Evolutionary conservation across 345 rosid species (phyloP).

Genomic region (Viola odorata): DNA sequence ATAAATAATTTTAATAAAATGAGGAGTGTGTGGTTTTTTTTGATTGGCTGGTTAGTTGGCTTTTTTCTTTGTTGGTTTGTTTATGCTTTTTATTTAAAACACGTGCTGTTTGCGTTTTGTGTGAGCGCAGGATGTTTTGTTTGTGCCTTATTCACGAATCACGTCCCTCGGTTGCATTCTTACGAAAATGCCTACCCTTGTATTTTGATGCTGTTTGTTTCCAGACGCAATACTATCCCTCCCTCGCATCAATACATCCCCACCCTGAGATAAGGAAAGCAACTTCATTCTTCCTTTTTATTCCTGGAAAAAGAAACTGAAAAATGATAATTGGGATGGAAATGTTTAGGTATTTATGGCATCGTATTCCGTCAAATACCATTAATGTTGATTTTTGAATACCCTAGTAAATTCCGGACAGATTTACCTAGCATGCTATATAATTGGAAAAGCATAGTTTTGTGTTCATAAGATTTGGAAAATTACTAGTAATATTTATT

Average conservation of each 20-base stretch:
- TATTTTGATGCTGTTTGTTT: background rate
- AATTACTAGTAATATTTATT: too few relatives aligned
- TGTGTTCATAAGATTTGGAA: too few relatives aligned
- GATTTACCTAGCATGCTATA: too few relatives aligned
- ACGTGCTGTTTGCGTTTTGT: conserved; percentile 32
- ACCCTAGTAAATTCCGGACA: too few relatives aligned
- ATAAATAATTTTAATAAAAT: too few relatives aligned
- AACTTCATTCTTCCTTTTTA: too few relatives aligned
- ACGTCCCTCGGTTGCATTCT: background rate
- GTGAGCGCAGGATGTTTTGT: conserved; percentile 14
- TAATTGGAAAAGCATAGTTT: too few relatives aligned
- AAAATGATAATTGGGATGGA: too few relatives aligned
- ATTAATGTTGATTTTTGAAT: too few relatives aligned
- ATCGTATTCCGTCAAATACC: too few relatives aligned
- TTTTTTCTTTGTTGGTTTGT: background rate
- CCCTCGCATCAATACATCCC: background rate
- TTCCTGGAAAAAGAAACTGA: background rate
- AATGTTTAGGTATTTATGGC: too few relatives aligned
- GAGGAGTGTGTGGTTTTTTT: too few relatives aligned
- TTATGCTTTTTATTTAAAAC: conserved; percentile 18
- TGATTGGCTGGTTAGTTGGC: background rate
- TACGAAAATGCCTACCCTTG: background rate
- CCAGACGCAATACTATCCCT: background rate
- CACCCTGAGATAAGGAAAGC: background rate
- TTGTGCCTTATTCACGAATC: background rate